Base-by-base conservation (phyloP, 2,329 filamentous ascomycete genomes). In the Neofusicoccum sp. region DNA sequence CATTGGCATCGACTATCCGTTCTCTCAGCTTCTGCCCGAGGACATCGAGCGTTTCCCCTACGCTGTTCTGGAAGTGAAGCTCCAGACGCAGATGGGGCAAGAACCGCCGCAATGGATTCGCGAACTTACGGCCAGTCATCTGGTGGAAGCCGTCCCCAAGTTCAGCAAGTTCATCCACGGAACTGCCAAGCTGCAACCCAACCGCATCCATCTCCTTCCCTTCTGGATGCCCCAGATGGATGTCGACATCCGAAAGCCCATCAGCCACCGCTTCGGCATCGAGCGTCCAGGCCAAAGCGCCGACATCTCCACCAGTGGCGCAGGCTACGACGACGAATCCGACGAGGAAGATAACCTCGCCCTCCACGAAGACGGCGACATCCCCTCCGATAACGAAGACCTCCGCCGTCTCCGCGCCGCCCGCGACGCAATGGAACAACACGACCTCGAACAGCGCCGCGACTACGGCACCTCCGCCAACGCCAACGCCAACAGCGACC, bases 171-270 rank as follows among this genome's bases (percentile, higher is more conserved):
- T 98, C 76, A 98, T 99, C 64, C 95, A 99, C 76, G 95, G 95
- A 64, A 93, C 89, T 1, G 94, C 94, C 8, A 91, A 87, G 9
- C 80, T 99, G 49, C 96, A 97, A 76, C 93, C 93, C 0, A 85
- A 88, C 48, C 87, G 90, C 62, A 99, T 99, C 77, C 83, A 97
- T 52, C 84, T 99, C 11, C 83, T 99, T 5, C 95, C 95, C 0
- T 99, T 92, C 82, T 99, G 95, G 95, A 91, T 94, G 83, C 95
- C 95, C 1, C 95, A 99, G 78, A 99, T 99, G 95, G 89, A 96
- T 68, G 88, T 96, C 29, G 95, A 99, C 73, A 99, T 99, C 71
- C 91, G 93, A 68, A 99, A 99, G 78, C 93, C 95, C 1, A 86
- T 88, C 34, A 92, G 87, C 3, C 92, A 95, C 71, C 87, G 90